A percentile compares a stretch with the other conserved stretches of the same genome.
These are phyloP conservation scores for Paraphaeosphaeria minitans DNA, from an alignment of 2,329 filamentous ascomycete species.

Conservation along the genomic window DNA sequence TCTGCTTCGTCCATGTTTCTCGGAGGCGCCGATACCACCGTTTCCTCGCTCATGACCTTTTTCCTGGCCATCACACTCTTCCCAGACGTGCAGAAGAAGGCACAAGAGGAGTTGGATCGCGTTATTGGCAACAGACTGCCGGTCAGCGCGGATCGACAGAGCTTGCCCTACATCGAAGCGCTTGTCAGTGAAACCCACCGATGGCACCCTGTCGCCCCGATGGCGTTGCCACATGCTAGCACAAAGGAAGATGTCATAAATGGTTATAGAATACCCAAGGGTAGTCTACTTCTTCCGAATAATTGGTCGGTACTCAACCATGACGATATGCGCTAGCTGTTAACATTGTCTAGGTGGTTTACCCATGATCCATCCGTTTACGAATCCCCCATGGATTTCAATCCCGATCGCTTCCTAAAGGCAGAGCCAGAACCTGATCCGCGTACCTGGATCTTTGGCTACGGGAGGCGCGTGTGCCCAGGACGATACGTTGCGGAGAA, in stretches of 20 bases:
- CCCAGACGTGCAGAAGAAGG: slow-evolving; percentile 54
- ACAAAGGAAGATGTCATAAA: slow-evolving; percentile 45
- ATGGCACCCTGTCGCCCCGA: slow-evolving; percentile 37
- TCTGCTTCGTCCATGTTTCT: slow-evolving; percentile 49
- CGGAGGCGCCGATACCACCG: slow-evolving; percentile 53
- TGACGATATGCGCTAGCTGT: neutral
- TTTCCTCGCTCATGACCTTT: slow-evolving; percentile 51
- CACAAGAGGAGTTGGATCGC: slow-evolving; percentile 53
- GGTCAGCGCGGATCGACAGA: slow-evolving; percentile 51
- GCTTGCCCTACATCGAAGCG: slow-evolving; percentile 46
- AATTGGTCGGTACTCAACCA: slow-evolving; percentile 39
- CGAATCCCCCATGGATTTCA: slow-evolving; percentile 46
- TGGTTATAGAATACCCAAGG: slow-evolving; percentile 50
- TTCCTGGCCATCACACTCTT: slow-evolving; percentile 60
- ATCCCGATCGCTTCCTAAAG: slow-evolving; percentile 49
- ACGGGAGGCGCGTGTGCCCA: slow-evolving; percentile 51
- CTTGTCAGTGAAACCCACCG: slow-evolving; percentile 52
- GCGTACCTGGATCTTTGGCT: slow-evolving; percentile 43
- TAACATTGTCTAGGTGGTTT: slow-evolving; percentile 44
- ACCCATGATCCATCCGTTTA: slow-evolving; percentile 48
- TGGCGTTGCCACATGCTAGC: slow-evolving; percentile 39
- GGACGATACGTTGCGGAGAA: slow-evolving; percentile 51
- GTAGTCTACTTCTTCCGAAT: slow-evolving; percentile 42
- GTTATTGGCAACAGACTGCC: slow-evolving; percentile 57
- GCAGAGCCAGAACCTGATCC: slow-evolving; percentile 47